phyloP scores from a whole-genome alignment of 768 basidiomycete species.

The Boletus speciosus region DNA sequence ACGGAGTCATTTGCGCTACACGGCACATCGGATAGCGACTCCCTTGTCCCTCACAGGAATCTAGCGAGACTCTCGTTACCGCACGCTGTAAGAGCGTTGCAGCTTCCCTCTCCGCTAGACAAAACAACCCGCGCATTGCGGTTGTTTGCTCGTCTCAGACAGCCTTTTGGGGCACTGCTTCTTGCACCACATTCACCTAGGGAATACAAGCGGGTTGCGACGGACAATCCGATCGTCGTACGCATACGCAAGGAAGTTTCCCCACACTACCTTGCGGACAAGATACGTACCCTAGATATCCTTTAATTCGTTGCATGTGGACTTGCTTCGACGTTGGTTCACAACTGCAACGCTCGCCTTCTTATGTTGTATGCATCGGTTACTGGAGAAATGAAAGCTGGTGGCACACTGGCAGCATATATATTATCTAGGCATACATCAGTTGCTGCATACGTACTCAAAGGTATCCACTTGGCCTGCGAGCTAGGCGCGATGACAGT shows the following conservation, averaged over 20 bases:
- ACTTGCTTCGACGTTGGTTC: background rate
- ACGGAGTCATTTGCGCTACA: background rate
- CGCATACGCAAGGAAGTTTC: conserved; percentile 6
- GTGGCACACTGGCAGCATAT: too few species aligned
- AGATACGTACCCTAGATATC: conserved; percentile 15
- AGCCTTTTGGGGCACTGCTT: conserved; percentile 16
- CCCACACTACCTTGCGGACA: conserved; percentile 8
- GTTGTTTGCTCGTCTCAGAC: conserved; percentile 11
- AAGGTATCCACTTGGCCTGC: too few species aligned
- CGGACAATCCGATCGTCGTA: conserved; percentile 15
- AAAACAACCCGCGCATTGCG: conserved; percentile 12
- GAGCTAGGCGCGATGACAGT: too few species aligned
- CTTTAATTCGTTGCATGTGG: background rate
- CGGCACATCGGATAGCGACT: background rate
- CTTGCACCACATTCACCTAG: conserved; percentile 6
- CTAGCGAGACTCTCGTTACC: background rate
- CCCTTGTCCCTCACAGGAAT: background rate
- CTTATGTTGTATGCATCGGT: too few species aligned
- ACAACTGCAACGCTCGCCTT: background rate
- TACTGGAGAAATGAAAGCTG: too few species aligned
- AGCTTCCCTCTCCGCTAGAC: conserved; percentile 13
- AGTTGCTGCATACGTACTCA: too few species aligned
- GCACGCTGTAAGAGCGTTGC: background rate
- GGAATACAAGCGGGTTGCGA: conserved; percentile 19
- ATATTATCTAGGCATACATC: too few species aligned